phyloP scores from a whole-genome alignment of 345 rosid genomes.

The Melastoma malabathricum region DNA sequence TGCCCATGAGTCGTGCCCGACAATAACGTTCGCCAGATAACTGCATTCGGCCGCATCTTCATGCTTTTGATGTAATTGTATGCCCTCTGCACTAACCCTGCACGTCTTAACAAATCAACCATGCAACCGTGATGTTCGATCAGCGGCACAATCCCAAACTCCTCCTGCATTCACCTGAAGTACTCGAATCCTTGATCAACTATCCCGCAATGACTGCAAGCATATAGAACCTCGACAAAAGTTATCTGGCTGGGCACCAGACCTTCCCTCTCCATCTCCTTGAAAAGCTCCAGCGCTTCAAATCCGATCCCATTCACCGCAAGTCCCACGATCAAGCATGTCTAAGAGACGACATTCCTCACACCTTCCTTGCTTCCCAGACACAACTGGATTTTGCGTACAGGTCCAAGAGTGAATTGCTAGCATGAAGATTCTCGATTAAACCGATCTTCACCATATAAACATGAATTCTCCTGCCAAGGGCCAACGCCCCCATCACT shows the following conservation, averaged over 20 bases:
- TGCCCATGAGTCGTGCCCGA: constrained; percentile 57
- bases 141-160: constrained; percentile 48
- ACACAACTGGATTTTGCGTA: constrained; percentile 63
- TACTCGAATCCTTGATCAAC: constrained; percentile 57
- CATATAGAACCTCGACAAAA: constrained; percentile 67
- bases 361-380: constrained; percentile 32
- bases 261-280: constrained; percentile 35
- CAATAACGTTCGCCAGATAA: constrained; percentile 70
- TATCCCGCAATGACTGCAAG: constrained; percentile 90
- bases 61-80: constrained; percentile 34
- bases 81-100: constrained; percentile 61
- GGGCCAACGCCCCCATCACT: constrained; percentile 46
- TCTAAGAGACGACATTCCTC: constrained; percentile 71
- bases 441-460: constrained; percentile 44
- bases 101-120: constrained; percentile 79
- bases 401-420: constrained; percentile 62
- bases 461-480: constrained; percentile 59
- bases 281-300: constrained; percentile 57
- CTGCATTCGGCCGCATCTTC: constrained; percentile 58
- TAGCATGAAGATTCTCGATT: constrained; percentile 31
- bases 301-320: constrained; percentile 74
- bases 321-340: constrained; percentile 61
- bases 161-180: constrained; percentile 50
- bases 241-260: constrained; percentile 51
- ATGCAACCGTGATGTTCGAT: constrained; percentile 83